These are phyloP conservation scores for Aspergillus homomorphus DNA, from an alignment of 495 filamentous ascomycete species.

Conservation along the genomic window DNA sequence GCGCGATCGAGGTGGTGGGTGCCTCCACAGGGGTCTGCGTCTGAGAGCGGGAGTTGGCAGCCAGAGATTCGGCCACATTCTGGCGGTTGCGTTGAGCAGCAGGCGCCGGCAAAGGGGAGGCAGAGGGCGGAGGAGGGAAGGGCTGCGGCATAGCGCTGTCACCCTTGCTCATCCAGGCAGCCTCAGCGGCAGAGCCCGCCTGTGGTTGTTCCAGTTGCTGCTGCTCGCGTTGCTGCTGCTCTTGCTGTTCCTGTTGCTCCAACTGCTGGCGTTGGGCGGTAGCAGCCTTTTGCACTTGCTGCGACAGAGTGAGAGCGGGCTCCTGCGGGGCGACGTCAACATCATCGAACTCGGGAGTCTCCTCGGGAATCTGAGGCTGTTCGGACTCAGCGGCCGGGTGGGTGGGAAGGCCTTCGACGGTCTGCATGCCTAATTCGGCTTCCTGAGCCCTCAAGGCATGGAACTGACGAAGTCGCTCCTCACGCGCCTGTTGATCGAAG, in stretches of 20 bases:
- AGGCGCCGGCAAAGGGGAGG: constrained; percentile 80
- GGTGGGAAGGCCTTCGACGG: constrained; percentile 40
- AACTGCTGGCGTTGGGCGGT: constrained; percentile 63
- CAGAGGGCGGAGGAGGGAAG: constrained; percentile 70
- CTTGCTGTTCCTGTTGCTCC: constrained; percentile 68
- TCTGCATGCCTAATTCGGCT: constrained; percentile 44
- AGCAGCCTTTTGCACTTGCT: constrained; percentile 81
- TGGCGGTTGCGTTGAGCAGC: constrained; percentile 80
- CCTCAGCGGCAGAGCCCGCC: constrained; percentile 42
- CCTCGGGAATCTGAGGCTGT: constrained; percentile 16
- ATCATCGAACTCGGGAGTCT: constrained; percentile 24
- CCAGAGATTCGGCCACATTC: constrained; percentile 78
- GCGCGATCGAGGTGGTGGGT: constrained; percentile 69
- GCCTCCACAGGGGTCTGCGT: constrained; percentile 69
- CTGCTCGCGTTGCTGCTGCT: constrained; percentile 24
- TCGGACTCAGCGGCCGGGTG: constrained; percentile 32
- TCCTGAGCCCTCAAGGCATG: constrained; percentile 57
- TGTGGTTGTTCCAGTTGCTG: constrained; percentile 26
- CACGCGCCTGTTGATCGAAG: constrained; percentile 51
- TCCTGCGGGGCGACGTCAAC: constrained; percentile 27
- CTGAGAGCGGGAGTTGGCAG: constrained; percentile 65
- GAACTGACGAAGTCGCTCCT: constrained; percentile 63
- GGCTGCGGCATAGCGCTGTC: constrained; percentile 68
- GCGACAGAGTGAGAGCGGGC: constrained; percentile 65
- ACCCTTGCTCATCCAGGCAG: constrained; percentile 54